Evolutionary conservation across 148 eudicot genomes (phyloP), one percentile per base, ranked within the genome.

Genomic region (Suaeda aralocaspica): DNA sequence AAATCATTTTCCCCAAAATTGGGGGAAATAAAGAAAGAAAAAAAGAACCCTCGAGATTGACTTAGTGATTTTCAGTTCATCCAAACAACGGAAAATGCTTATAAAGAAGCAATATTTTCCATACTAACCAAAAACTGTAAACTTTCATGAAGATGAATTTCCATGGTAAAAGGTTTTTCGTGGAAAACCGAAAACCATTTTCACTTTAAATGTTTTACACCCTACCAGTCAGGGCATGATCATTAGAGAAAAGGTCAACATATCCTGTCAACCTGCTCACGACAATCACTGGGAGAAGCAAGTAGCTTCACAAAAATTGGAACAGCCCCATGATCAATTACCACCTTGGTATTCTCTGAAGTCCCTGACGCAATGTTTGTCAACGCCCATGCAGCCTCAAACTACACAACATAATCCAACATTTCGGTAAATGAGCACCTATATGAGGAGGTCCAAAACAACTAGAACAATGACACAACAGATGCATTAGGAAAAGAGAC

Each of bases 301-400:
- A 89, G 87, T 70, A 89, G 96, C 84, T 89, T 87, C 46, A 82
- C 96, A 85, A 89, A 89, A 69, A 85, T 84, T 9, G 96, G 92
- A 66, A 87, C 91, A 30, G 96, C 89, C 24, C 92, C 96, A 74
- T 89, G 92, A 76, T 89, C 91, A 76, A 89, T 81, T 46, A 89
- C 96, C 55, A 87, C 89, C 77, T 77, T 87, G n/a, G 96, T 89
- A 61, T 85, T 75, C 74, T 87, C 92, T 18, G 96, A 85, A 36
- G 92, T 89, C 74, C 96, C 92, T 50, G 96, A 89, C 9, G 96
- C 96, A 79, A 89, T 87, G 70, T 89, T 89, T 67, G 96, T 89
- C 56, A 89, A 88, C 0, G 96, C 96, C 96, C 96, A 89, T 57
- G 92, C 96, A 73, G 96, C 96, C 71, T 89, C 96, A 81, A 89